Base-by-base conservation (phyloP, 2,329 filamentous ascomycete species). In the Fusarium oligoseptatum region DNA sequence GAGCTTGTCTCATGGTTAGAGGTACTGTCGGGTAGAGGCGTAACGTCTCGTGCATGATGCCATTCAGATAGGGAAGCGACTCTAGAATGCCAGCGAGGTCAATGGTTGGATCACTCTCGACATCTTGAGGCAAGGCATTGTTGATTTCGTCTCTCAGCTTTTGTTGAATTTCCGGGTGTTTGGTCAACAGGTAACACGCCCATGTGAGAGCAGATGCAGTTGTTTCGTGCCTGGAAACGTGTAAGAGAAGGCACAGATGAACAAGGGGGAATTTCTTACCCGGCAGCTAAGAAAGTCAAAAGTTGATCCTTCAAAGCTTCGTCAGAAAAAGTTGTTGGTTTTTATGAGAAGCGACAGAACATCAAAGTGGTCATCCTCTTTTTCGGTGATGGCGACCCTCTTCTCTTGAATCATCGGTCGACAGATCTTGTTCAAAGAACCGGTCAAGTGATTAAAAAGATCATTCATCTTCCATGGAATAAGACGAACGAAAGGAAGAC, bases 21-120 rank as follows among this genome's bases (percentile, higher is more conserved):
- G 91, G 89, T 0, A 94, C 91, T 0, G 92, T 90, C 0, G 92
- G 88, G 80, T 91, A 91, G 64, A 93, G 85, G 27, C 93, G 91
- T 27, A 94, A 84, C 1, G 90, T 87, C 81, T 95, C 93, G 68
- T 90, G 88, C 72, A 90, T 89, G 56, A 95, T 87, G 24, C 92
- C 93, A 76, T 94, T 91, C 2, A 94, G 87, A 74, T 92, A 92
- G 2, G 91, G 90, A 39, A 95, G 86, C 17, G 86, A 85, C 77
- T 94, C 92, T 63, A 94, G 85, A 10, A 87, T 83, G 0, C 81
- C 80, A 11, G 87, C 85, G 0, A 88, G 83, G 64, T 89, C 88
- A 4, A 88, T 87, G 3, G 39, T 29, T 0, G 66, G 56, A 27
- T 64, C 48, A 34, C 11, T n/a, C 1, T 61, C 63, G 0, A 70